These are phyloP conservation scores for Penstemon eatonii DNA, from an alignment of 257 asterid genomes.

Conservation along the genomic window DNA sequence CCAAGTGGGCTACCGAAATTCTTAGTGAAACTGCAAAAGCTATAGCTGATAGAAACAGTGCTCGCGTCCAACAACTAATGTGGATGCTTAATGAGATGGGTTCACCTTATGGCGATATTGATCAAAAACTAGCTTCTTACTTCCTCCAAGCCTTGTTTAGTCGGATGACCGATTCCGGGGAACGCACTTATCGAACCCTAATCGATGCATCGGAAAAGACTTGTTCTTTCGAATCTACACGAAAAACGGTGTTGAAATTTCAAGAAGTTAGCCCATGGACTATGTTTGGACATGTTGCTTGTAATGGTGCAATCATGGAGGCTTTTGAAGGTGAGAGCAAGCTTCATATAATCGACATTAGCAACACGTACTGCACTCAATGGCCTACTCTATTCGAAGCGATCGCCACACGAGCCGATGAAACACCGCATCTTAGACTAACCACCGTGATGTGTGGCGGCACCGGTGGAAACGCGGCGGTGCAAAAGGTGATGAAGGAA, in stretches of 20 bases:
- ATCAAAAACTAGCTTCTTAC: conserved; percentile 81
- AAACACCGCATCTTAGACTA: conserved; percentile 83
- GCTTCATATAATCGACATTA: conserved; percentile 74
- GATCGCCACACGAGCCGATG: conserved; percentile 83
- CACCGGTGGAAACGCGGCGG: conserved; percentile 8
- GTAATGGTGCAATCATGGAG: conserved; percentile 91
- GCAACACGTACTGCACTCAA: conserved; percentile 92
- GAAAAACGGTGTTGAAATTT: conserved; percentile 69
- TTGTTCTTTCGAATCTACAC: conserved; percentile 74
- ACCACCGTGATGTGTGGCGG: conserved; percentile 61
- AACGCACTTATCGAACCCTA: conserved; percentile 48
- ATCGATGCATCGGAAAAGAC: conserved; percentile 58
- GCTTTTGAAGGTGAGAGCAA: conserved; percentile 78
- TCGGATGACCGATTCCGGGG: conserved; percentile 87
- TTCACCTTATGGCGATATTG: conserved; percentile 84
- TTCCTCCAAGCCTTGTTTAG: conserved; percentile 79
- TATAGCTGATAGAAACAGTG: conserved; percentile 58
- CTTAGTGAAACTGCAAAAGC: conserved; percentile 76
- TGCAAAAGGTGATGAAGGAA: conserved; percentile 80
- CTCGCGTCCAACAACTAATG: conserved; percentile 75
- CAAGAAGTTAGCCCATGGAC: conserved; percentile 98
- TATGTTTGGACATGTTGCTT: conserved; percentile 87
- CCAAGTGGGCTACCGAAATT: conserved; percentile 73
- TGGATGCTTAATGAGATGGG: conserved; percentile 97
- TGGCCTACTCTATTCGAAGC: conserved; percentile 98